A percentile compares a stretch with the other conserved stretches of the same genome.
phyloP scores from a whole-genome alignment of 2,329 filamentous ascomycete genomes.

The Pseudofabraea citricarpa region DNA sequence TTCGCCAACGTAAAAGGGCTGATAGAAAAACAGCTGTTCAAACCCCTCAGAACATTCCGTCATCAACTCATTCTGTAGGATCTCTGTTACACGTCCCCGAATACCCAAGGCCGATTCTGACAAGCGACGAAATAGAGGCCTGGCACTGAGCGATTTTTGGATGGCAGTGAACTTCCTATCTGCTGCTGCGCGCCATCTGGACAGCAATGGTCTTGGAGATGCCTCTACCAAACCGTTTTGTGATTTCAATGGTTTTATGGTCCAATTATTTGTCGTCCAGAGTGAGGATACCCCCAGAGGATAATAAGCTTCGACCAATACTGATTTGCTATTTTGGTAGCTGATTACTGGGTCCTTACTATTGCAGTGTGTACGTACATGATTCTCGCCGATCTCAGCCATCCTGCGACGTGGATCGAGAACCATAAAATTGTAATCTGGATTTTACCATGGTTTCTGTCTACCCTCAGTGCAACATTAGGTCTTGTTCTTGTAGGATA shows the following conservation, averaged over 20 bases:
- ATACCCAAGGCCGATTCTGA: too few relatives aligned
- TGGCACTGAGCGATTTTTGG: slow-evolving; percentile 34
- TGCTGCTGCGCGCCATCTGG: slow-evolving; percentile 31
- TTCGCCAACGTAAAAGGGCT: too few relatives aligned
- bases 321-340: too few relatives aligned
- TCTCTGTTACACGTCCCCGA: too few relatives aligned
- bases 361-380: slow-evolving; percentile 37
- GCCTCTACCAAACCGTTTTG: slow-evolving; percentile 29
- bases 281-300: slow-evolving; percentile 26
- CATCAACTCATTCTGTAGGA: slow-evolving; percentile 34
- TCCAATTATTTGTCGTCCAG: slow-evolving; percentile 37
- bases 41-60: slow-evolving; percentile 31
- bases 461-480: slow-evolving; percentile 30
- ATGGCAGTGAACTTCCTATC: slow-evolving; percentile 37
- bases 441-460: slow-evolving; percentile 32
- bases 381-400: slow-evolving; percentile 33
- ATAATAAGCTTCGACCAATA: too few relatives aligned
- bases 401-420: slow-evolving; percentile 32
- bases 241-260: slow-evolving; percentile 37
- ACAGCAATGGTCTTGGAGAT: slow-evolving; percentile 26
- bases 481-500: slow-evolving; percentile 27
- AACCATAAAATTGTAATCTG: slow-evolving; percentile 29
- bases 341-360: slow-evolving; percentile 38
- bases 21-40: slow-evolving; percentile 28
- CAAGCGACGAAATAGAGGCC: slow-evolving; percentile 27